Percentiles rank a stretch among this genome's conserved stretches.
phyloP scores from a whole-genome alignment of 495 filamentous ascomycete genomes.

The Cercophora newfieldiana region DNA sequence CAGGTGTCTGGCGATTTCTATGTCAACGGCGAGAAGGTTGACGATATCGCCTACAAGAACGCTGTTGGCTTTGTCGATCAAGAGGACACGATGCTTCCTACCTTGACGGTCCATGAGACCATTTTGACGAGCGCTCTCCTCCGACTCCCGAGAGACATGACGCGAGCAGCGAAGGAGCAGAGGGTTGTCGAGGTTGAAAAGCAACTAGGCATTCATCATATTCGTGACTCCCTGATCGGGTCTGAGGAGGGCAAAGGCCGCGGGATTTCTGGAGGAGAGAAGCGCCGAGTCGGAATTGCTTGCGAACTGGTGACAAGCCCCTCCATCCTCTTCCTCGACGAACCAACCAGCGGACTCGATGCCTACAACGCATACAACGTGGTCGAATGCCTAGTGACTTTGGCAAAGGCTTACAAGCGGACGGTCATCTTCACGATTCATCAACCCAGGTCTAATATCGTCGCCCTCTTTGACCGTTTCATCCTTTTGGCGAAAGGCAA shows the following conservation, averaged over 20 bases:
- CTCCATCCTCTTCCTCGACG: constrained; percentile 94
- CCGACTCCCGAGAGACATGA: constrained; percentile 89
- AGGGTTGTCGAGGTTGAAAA: constrained; percentile 89
- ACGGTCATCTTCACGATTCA: constrained; percentile 99
- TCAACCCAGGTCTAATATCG: constrained; percentile 99
- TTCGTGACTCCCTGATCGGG: constrained; percentile 92
- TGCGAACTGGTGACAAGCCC: constrained; percentile 97
- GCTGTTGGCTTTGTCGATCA: constrained; percentile 98
- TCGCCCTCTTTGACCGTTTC: constrained; percentile 94
- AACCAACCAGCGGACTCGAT: constrained; percentile 94
- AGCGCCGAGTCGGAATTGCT: constrained; percentile 92
- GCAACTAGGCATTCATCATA: constrained; percentile 89
- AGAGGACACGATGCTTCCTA: constrained; percentile 96
- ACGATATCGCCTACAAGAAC: constrained; percentile 80
- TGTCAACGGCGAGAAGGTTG: constrained; percentile 89
- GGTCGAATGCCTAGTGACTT: constrained; percentile 89
- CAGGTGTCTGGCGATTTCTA: constrained; percentile 78
- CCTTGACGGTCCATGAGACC: constrained; percentile 95
- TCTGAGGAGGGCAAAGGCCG: constrained; percentile 94
- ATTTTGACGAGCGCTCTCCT: constrained; percentile 92
- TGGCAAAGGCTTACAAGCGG: constrained; percentile 93
- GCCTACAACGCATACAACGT: constrained; percentile 97
- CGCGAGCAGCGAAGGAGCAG: constrained; percentile 77
- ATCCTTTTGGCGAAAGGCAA: constrained; percentile 86
- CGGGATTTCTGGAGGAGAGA: constrained; percentile 96